Conservation (phyloP, 345 rosid genomes). For the Schrenkiella parvula region DNA sequence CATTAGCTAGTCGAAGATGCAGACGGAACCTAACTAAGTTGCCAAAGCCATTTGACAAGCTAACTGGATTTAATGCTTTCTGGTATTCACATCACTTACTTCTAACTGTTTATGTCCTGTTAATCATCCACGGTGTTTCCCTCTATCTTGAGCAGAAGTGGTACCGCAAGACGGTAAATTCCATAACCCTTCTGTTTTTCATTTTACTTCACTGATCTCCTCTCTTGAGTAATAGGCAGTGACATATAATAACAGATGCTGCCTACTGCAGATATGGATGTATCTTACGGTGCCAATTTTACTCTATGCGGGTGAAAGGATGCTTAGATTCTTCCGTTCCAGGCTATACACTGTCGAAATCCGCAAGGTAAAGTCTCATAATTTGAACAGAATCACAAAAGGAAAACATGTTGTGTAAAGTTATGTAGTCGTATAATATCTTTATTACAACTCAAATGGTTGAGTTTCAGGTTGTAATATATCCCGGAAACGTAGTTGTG, state of each 20-base stretch:
- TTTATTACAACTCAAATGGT: neutral
- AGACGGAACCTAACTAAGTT: conserved; percentile 67
- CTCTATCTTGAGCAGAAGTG: conserved; percentile 72
- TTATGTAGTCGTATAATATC: neutral
- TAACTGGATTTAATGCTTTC: conserved; percentile 93
- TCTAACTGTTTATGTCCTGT: conserved; percentile 62
- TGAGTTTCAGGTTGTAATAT: conserved; percentile 30
- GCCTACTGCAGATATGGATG: conserved; percentile 76
- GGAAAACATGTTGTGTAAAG: too few species aligned
- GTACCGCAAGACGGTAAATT: conserved; percentile 76
- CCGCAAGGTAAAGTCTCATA: conserved; percentile 47
- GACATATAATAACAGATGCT: neutral
- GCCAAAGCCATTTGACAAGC: conserved; percentile 85
- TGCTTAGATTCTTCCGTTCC: conserved; percentile 83
- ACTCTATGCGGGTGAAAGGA: conserved; percentile 83
- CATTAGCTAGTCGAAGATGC: conserved; percentile 77
- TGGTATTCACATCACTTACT: conserved; percentile 98
- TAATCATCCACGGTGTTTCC: conserved; percentile 64
- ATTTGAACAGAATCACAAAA: neutral
- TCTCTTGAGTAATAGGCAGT: neutral
- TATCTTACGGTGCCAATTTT: conserved; percentile 80
- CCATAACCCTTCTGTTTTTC: neutral
- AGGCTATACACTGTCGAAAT: conserved; percentile 70
- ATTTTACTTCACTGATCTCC: too few species aligned
- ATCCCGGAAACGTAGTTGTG: conserved; percentile 40